Evolutionary conservation across 1,284 basidiomycete species (phyloP).

Genomic region (Cystobasidium slooffiae): DNA sequence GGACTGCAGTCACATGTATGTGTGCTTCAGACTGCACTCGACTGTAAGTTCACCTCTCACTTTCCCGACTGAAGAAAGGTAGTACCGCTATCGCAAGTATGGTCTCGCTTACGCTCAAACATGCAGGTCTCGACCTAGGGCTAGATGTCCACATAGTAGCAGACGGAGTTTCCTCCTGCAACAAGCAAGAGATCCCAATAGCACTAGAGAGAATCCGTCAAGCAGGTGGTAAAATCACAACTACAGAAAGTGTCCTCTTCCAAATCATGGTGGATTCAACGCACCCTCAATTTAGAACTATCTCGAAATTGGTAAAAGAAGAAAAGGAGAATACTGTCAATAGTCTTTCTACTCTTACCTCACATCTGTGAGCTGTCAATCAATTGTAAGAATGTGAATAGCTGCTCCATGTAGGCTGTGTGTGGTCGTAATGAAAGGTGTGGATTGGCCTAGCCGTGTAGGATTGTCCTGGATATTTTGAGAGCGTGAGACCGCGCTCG

Average conservation of each 20-base stretch:
- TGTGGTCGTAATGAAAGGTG: neutral
- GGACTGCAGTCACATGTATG: slow-evolving; percentile 92
- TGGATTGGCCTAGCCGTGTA: neutral
- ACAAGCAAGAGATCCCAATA: slow-evolving; percentile 61
- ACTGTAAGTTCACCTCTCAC: slow-evolving; percentile 57
- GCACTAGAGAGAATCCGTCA: slow-evolving; percentile 68
- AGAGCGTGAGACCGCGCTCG: too few species aligned
- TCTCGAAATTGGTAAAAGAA: slow-evolving; percentile 75
- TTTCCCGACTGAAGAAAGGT: neutral
- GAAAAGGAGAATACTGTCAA: slow-evolving; percentile 68
- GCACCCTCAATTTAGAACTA: slow-evolving; percentile 71
- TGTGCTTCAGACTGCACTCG: slow-evolving; percentile 62
- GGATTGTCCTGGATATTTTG: too few species aligned
- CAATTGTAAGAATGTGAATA: neutral
- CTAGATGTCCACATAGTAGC: slow-evolving; percentile 73
- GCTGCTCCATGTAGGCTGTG: neutral
- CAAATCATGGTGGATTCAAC: slow-evolving; percentile 76
- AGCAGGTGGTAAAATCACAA: slow-evolving; percentile 75
- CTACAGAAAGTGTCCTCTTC: slow-evolving; percentile 80
- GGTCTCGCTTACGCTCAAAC: neutral
- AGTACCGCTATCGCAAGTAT: neutral
- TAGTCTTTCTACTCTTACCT: slow-evolving; percentile 52
- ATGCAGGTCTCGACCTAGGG: slow-evolving; percentile 54
- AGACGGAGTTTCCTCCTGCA: slow-evolving; percentile 82
- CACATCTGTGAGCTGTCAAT: slow-evolving; percentile 7